Percentiles rank a stretch among this genome's conserved stretches.
These are phyloP conservation scores for Hebeloma cylindrosporum DNA, from an alignment of 768 basidiomycete genomes.

Conservation along the genomic window DNA sequence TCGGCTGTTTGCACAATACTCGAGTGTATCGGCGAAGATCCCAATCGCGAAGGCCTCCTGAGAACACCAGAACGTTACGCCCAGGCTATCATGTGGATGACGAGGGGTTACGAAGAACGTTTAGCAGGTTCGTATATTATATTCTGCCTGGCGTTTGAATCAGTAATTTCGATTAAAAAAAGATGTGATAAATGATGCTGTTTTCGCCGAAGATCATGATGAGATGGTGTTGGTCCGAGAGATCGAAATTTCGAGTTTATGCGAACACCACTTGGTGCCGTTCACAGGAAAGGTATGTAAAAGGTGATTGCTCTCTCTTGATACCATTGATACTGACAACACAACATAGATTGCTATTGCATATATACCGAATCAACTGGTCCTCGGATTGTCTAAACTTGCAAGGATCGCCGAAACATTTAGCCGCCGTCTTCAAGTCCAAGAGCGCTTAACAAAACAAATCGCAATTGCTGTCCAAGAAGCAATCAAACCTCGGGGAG, in stretches of 20 bases:
- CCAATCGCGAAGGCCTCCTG: constrained; percentile 87
- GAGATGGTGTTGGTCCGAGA: constrained; percentile 99
- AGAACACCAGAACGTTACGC: constrained; percentile 95
- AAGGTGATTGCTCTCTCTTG: constrained; percentile 6
- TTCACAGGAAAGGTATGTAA: constrained; percentile 87
- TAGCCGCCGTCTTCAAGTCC: constrained; percentile 92
- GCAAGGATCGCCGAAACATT: constrained; percentile 98
- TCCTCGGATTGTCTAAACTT: constrained; percentile 93
- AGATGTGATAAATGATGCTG: constrained; percentile 99
- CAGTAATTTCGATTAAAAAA: constrained; percentile 19
- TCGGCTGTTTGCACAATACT: constrained; percentile 87
- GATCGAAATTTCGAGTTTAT: constrained; percentile 95
- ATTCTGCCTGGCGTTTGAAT: constrained; percentile 18
- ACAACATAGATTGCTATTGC: constrained; percentile 84
- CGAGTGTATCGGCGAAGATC: constrained; percentile 98
- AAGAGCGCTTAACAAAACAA: constrained; percentile 96
- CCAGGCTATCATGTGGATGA: constrained; percentile 99
- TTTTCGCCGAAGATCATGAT: constrained; percentile 98
- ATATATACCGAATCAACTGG: constrained; percentile 94
- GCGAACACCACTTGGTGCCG: constrained; percentile 98
- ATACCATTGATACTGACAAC: constrained; percentile 21
- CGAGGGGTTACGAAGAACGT: constrained; percentile 95
- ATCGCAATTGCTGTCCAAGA: constrained; percentile 98
- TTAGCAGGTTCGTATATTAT: constrained; percentile 61
- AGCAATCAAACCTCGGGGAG: constrained; percentile 95